Base-by-base conservation (phyloP, 2,329 filamentous ascomycete genomes). In the Dothiorella sarmentorum region DNA sequence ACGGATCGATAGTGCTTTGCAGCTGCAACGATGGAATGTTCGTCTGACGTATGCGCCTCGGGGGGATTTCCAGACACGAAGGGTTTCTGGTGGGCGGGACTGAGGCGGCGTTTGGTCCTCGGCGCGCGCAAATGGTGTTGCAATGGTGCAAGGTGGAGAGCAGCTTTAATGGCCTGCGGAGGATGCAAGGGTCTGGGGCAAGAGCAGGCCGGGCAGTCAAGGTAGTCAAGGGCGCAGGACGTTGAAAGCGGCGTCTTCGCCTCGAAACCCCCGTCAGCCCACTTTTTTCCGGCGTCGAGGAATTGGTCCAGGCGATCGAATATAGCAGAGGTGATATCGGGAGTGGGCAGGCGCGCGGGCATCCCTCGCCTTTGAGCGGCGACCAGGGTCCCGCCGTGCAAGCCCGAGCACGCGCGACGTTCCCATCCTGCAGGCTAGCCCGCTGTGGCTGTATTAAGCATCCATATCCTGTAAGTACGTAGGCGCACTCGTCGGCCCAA, bases 61-160 rank as follows among this genome's bases (percentile, higher is more conserved):
- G 52, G 38, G 29, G 18, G 49, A 42, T 22, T 24, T 57, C 53
- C 53, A 57, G 53, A 47, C 40, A 57, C 38, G 13, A 11, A 7
- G 38, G 27, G 52, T 56, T 57, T 57, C 42, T 57, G 40, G 35
- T 38, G 26, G 9, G 26, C 24, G n/a, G 42, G 40, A 57, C 55
- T 37, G 31, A 33, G 55, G 42, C 53, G 42, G 53, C 42, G 35
- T 33, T 40, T 10, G 33, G 49, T 53, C 35, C 33, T 53, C 49
- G 49, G 49, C 49, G 49, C 49, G 35, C 49, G 49, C 49, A 53
- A 53, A 53, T 53, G 49, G 49, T 53, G 49, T 53, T 42, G 38
- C 42, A 45, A 22, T 57, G 55, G 43, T 57, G 55, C 55, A 57
- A 57, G 55, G 55, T 47, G 43, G 55, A 47, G 42, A 22, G 29